phyloP scores from a whole-genome alignment of 1,284 basidiomycete species.

The Thelephora terrestris region DNA sequence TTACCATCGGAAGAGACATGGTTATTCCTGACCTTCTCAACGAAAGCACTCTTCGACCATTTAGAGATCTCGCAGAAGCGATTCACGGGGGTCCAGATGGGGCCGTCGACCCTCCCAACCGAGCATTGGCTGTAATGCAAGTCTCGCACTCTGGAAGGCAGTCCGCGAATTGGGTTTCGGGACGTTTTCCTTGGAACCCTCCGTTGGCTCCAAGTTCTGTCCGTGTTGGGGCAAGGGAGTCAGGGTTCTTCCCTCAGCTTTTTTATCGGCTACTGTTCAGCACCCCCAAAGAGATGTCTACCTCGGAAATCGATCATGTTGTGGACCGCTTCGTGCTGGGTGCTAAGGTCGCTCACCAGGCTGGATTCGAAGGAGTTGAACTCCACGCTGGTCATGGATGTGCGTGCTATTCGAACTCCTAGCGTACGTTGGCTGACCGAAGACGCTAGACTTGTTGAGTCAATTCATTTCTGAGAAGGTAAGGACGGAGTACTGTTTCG shows the following conservation, averaged over 20 bases:
- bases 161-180: constrained; percentile 64
- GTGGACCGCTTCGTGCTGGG: constrained; percentile 63
- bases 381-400: constrained; percentile 88
- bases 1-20: constrained; percentile 77
- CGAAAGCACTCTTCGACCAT: constrained; percentile 38
- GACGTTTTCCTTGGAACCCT: constrained; percentile 45
- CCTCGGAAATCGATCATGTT: constrained; percentile 50
- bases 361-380: constrained; percentile 87
- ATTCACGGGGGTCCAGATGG: constrained; percentile 32
- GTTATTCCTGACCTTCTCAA: constrained; percentile 41
- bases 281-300: constrained; percentile 51
- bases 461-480: constrained; percentile 81
- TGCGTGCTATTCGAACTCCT: constrained; percentile 24
- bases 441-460: constrained; percentile 63
- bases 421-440: constrained; percentile 3
- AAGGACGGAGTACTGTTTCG: constrained; percentile 6
- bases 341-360: constrained; percentile 52
- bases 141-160: constrained; percentile 85
- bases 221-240: constrained; percentile 31
- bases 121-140: constrained; percentile 63
- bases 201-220: constrained; percentile 71
- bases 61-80: constrained; percentile 35
- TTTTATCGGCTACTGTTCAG: constrained; percentile 52
- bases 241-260: constrained; percentile 25
- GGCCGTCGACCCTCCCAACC: not conserved